Evolutionary conservation across 306 rosid species (phyloP).

Genomic region (Dalbergia cochinchinensis): DNA sequence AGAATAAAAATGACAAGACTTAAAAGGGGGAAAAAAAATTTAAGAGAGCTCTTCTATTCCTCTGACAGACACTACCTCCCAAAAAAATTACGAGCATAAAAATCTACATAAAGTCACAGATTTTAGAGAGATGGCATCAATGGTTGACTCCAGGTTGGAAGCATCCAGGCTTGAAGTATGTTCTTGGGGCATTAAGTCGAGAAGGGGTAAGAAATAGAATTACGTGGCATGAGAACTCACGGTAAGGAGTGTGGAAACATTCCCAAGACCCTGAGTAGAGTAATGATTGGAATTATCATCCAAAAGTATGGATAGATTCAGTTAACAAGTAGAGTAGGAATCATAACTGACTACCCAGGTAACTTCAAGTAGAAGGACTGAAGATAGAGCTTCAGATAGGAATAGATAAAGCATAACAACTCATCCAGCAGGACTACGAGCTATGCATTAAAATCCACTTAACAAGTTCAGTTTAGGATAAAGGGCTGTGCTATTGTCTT

Average conservation of each 20-base stretch:
- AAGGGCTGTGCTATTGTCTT: not conserved
- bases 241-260: not conserved
- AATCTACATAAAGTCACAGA: not conserved
- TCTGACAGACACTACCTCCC: not conserved
- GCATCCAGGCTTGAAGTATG: not conserved
- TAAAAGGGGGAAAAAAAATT: not conserved
- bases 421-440: not conserved
- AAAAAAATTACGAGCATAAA: not conserved
- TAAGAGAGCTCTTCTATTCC: not conserved
- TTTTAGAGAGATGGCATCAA: not conserved
- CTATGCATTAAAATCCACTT: constrained; percentile 8
- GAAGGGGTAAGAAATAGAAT: not conserved
- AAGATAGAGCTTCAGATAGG: constrained; percentile 12
- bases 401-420: constrained; percentile 10
- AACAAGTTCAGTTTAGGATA: constrained; percentile 15
- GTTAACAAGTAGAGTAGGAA: not conserved
- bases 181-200: not conserved
- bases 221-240: not conserved
- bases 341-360: not conserved
- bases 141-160: constrained; percentile 11
- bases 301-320: constrained; percentile 9
- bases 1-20: not conserved
- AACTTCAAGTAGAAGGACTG: constrained; percentile 26
- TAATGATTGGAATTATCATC: not conserved
- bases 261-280: not conserved